These are phyloP conservation scores for Saitozyma sp. DNA, from an alignment of 768 basidiomycete species.

Conservation along the genomic window DNA sequence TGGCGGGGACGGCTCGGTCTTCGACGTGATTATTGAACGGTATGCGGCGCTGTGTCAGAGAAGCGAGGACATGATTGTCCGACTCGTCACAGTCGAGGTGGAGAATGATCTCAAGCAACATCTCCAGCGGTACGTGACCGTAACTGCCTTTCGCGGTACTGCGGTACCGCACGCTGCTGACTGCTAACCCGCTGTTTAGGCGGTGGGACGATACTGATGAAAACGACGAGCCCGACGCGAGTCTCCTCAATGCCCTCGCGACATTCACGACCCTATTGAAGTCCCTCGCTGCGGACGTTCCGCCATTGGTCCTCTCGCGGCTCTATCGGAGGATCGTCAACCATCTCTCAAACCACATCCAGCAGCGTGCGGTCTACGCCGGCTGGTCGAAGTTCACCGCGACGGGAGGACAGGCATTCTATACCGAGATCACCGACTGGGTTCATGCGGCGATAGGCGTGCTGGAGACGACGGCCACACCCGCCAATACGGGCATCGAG, in stretches of 20 bases:
- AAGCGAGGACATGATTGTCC: constrained; percentile 85
- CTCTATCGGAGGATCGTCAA: constrained; percentile 75
- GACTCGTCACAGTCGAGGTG: constrained; percentile 78
- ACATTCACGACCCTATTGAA: constrained; percentile 76
- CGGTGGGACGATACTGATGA: constrained; percentile 52
- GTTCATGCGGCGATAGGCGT: constrained; percentile 60
- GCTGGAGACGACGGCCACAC: background rate
- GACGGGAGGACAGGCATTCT: constrained; percentile 64
- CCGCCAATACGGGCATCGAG: constrained; percentile 55
- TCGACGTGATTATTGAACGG: constrained; percentile 69
- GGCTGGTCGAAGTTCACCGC: constrained; percentile 64
- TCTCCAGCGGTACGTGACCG: constrained; percentile 61
- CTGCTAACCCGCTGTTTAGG: constrained; percentile 17
- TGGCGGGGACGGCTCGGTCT: constrained; percentile 59
- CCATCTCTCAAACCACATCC: constrained; percentile 71
- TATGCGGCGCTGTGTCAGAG: constrained; percentile 65
- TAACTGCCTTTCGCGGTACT: constrained; percentile 15
- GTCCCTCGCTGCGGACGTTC: constrained; percentile 66
- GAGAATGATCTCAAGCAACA: constrained; percentile 73
- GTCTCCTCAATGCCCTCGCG: constrained; percentile 72
- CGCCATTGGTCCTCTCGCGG: constrained; percentile 60
- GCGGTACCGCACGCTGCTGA: background rate
- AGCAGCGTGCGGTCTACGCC: constrained; percentile 80
- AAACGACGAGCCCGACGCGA: constrained; percentile 56
- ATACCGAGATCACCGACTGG: constrained; percentile 78